Evolutionary conservation across 495 filamentous ascomycete species (phyloP).

Genomic region (Cercophora sp.): DNA sequence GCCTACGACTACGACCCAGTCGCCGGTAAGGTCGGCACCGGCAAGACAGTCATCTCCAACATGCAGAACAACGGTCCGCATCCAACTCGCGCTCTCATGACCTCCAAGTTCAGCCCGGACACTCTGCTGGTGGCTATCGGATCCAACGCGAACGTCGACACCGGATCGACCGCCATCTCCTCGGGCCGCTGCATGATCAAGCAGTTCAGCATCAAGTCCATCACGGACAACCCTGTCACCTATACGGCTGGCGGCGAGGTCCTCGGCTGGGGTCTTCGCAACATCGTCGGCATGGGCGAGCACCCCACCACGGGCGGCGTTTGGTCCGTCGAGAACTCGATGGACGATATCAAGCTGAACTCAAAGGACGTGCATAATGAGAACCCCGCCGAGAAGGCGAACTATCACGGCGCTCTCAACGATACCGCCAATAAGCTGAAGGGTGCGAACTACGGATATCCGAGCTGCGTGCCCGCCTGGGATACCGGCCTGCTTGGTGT

Average conservation of each 20-base stretch:
- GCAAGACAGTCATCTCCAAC: constrained; percentile 45
- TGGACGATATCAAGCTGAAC: constrained; percentile 52
- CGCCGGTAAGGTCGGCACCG: constrained; percentile 38
- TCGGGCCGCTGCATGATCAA: constrained; percentile 57
- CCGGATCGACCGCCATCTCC: constrained; percentile 32
- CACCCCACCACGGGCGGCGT: constrained; percentile 52
- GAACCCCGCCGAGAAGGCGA: constrained; percentile 66
- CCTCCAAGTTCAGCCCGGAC: constrained; percentile 43
- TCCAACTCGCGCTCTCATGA: constrained; percentile 55
- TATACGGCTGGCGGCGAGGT: constrained; percentile 49
- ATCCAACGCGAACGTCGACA: constrained; percentile 55
- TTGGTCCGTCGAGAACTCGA: constrained; percentile 62
- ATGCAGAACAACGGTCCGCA: constrained; percentile 49
- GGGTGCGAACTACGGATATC: constrained; percentile 58
- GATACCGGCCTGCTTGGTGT: constrained; percentile 37
- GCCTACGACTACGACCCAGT: constrained; percentile 55
- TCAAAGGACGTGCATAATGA: constrained; percentile 57
- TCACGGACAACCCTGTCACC: constrained; percentile 30
- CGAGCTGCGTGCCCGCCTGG: constrained; percentile 62
- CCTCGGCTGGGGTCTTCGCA: constrained; percentile 64
- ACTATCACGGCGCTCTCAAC: constrained; percentile 58
- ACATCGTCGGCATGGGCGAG: constrained; percentile 61
- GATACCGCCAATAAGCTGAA: constrained; percentile 40
- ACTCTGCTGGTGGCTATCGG: constrained; percentile 55
- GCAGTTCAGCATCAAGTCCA: constrained; percentile 50